Base-by-base conservation (phyloP, 352 stramenopile species). In the Phytophthora podocarpi region DNA sequence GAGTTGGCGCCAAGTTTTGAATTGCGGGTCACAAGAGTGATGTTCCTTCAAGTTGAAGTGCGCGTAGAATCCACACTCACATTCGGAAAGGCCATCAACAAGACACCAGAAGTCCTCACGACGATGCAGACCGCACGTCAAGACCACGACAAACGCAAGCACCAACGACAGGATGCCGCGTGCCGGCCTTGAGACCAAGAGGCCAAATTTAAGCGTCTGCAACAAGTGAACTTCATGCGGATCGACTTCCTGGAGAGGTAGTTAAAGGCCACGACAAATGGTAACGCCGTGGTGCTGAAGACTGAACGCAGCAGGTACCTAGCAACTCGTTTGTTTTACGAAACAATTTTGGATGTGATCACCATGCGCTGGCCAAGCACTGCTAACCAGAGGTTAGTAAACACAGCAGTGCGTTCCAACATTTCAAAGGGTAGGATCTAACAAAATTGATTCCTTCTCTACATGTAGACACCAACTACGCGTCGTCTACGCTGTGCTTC, bases 401-500 rank as follows among this genome's bases (percentile, higher is more conserved):
- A 4, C 26, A 37, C 42, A 27, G 16, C 27, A 42, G 21, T 31
- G 46, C 20, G 30, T 20, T 53, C 12, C 28, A 12, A 28, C 46
- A 21, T 50, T 49, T 35, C 24, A 32, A 26, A 18, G 16, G 9
- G n/a, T 34, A 37, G n/a, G n/a, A n/a, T n/a, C n/a, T n/a, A n/a
- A n/a, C n/a, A n/a, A n/a, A n/a, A n/a, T n/a, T n/a, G n/a, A n/a
- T n/a, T n/a, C n/a, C n/a, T n/a, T n/a, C n/a, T n/a, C n/a, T n/a
- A n/a, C n/a, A n/a, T n/a, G n/a, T n/a, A 28, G 11, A 16, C 20
- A 16, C 49, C 24, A 34, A 21, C 56, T 67, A 76, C 9, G 55
- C 67, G 24, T 75, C 74, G n/a, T 86, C 72, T 24, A 41, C 64
- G 10, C 43, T 59, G 16, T 70, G 52, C 27, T 83, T 75, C 48